Evolutionary conservation across 176 grass and related monocot species (phyloP).

Genomic region (Triticum turgidum): DNA sequence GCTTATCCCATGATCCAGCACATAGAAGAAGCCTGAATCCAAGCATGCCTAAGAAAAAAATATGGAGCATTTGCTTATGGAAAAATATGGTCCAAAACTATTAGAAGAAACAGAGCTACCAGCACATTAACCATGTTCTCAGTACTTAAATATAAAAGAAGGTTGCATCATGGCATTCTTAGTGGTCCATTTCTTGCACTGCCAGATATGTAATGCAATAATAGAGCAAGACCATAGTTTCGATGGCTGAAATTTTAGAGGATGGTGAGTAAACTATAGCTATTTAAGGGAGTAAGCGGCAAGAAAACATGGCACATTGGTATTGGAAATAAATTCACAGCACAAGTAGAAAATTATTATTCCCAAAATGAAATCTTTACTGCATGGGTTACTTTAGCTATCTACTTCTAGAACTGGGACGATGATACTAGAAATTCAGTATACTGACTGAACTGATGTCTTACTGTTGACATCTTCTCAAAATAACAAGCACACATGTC

Average conservation of each 20-base stretch:
- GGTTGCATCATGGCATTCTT: not conserved
- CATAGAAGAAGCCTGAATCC: constrained; percentile 96
- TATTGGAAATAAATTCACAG: not conserved
- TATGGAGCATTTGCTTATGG: not conserved
- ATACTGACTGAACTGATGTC: not conserved
- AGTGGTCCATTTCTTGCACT: not conserved
- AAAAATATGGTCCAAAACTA: not conserved
- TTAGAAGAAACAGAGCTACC: constrained; percentile 1
- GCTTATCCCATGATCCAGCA: constrained; percentile 86
- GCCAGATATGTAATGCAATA: not conserved
- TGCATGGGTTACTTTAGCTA: not conserved
- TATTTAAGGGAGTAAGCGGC: constrained; percentile 2
- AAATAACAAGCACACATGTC: not conserved
- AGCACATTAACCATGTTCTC: not conserved
- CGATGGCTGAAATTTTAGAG: not conserved
- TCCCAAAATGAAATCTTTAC: not conserved
- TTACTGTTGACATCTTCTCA: not conserved
- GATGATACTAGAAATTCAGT: not conserved
- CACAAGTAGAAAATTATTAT: not conserved
- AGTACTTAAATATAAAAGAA: not conserved
- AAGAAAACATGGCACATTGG: not conserved
- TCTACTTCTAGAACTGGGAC: not conserved
- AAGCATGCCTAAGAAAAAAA: constrained; percentile 71
- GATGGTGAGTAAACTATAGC: not conserved
- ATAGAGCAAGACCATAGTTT: not conserved